Evolutionary conservation across 1,284 basidiomycete species (phyloP).

Genomic region (Sanghuangporus sanghuang): DNA sequence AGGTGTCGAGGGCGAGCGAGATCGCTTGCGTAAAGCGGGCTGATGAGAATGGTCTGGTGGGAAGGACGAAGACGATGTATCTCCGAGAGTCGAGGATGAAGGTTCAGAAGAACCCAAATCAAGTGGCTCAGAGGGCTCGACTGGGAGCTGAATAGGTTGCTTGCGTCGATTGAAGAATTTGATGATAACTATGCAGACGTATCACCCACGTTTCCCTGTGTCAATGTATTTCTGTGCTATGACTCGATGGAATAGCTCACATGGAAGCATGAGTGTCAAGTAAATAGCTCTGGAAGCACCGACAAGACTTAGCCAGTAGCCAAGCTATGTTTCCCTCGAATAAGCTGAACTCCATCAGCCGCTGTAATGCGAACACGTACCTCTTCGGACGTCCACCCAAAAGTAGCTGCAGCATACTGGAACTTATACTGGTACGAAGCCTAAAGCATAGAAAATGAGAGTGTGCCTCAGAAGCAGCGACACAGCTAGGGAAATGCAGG

Average conservation of each 20-base stretch:
- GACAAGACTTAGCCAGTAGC: conserved; percentile 67
- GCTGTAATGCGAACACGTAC: conserved; percentile 31
- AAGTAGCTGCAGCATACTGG: conserved; percentile 64
- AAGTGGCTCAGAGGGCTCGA: conserved; percentile 30
- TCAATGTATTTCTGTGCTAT: neutral
- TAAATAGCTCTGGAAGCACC: conserved; percentile 57
- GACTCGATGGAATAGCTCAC: conserved; percentile 33
- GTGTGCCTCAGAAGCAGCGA: neutral
- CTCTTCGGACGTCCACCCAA: conserved; percentile 69
- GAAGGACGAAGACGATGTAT: neutral
- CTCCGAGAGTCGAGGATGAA: conserved; percentile 9
- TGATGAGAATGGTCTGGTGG: neutral
- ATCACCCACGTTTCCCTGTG: neutral
- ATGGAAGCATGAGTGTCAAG: conserved; percentile 62
- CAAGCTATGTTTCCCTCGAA: conserved; percentile 42
- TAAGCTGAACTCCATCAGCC: neutral
- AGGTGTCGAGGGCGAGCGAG: neutral
- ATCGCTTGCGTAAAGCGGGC: neutral
- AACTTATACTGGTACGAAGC: conserved; percentile 60
- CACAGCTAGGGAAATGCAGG: neutral
- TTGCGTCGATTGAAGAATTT: conserved; percentile 43
- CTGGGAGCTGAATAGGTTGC: conserved; percentile 31
- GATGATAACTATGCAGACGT: conserved; percentile 43
- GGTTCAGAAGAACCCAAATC: conserved; percentile 15
- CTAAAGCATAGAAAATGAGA: conserved; percentile 34